Evolutionary conservation across 2,329 filamentous ascomycete genomes (phyloP), one percentile per base, ranked within the genome.

Genomic region (Ophiocordyceps unilateralis): DNA sequence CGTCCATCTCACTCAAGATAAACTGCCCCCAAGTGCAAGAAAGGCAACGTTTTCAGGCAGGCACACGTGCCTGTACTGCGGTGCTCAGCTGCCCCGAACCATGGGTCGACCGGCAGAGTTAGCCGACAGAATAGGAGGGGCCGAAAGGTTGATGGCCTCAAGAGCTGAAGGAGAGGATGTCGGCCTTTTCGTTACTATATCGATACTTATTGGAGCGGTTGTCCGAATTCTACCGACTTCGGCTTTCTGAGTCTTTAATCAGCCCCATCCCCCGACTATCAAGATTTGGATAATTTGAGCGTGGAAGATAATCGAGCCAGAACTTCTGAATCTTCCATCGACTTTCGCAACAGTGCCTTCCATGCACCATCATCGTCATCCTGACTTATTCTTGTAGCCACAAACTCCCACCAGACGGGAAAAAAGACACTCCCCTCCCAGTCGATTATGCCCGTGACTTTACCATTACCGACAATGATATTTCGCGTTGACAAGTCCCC

Each of bases 401-500:
- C 45, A 58, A 55, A 44, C 51, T 71, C 49, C 58, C 55, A 61
- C 60, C 58, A 65, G 20, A 56, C 58, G n/a, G 59, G 62, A 26
- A 56, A 59, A 45, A 60, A 65, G 3, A 56, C 58, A 19, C 55
- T 50, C 34, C 42, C 47, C 49, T 65, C 59, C 62, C 59, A 65
- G 38, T 65, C 59, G 47, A 66, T 50, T 30, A 64, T 61, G 20
- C 56, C 61, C 10, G 54, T 52, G n/a, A 65, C 45, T 37, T 53
- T 51, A 15, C 57, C 58, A 44, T 59, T 47, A 8, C 58, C 49
- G 30, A 61, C 58, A 42, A 66, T 62, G 41, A 66, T 61, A 41
- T 65, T 65, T 6, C 53, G 50, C 28, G 50, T 48, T 12, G 53
- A 56, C 6, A 65, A 50, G 44, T 66, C 60, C 10, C 54, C 54